Conservation (phyloP, 2,329 filamentous ascomycete species). For the Botrytis deweyae region DNA sequence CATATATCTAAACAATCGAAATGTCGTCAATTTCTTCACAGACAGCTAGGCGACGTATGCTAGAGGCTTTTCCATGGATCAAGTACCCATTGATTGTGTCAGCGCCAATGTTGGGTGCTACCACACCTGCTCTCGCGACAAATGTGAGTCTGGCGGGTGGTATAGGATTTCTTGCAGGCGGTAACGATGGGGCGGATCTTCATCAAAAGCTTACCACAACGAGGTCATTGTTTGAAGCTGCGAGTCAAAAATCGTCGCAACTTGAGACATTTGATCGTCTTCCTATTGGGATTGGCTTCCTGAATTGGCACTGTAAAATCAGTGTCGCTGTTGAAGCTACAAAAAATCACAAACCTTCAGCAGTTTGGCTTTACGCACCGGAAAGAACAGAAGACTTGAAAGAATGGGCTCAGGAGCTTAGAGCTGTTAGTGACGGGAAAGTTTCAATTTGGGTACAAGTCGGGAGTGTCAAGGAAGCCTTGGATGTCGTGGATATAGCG, state of each 20-base stretch:
- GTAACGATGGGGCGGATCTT: slow-evolving; percentile 36
- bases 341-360: slow-evolving; percentile 36
- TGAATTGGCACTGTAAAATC: slow-evolving; percentile 47
- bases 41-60: neutral
- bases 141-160: slow-evolving; percentile 58
- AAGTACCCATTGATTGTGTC: slow-evolving; percentile 49
- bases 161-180: slow-evolving; percentile 48
- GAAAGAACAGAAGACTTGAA: slow-evolving; percentile 12
- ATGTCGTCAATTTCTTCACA: neutral
- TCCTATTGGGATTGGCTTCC: slow-evolving; percentile 51
- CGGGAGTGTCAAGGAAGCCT: slow-evolving; percentile 35
- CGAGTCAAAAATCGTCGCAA: too few relatives aligned
- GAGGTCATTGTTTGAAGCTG: neutral
- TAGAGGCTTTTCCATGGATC: slow-evolving; percentile 17
- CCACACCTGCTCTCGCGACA: slow-evolving; percentile 54
- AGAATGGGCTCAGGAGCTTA: slow-evolving; percentile 11
- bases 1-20: too few relatives aligned
- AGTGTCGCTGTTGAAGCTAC: slow-evolving; percentile 36
- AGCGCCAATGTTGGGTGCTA: slow-evolving; percentile 69
- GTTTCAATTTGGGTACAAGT: slow-evolving; percentile 41
- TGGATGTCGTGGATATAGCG: slow-evolving; percentile 27
- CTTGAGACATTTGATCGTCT: slow-evolving; percentile 19
- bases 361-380: slow-evolving; percentile 51
- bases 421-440: slow-evolving; percentile 19
- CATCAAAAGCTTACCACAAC: neutral